Evolutionary conservation across 2,329 filamentous ascomycete genomes (phyloP).

Genomic region (Hysterium pulicare): DNA sequence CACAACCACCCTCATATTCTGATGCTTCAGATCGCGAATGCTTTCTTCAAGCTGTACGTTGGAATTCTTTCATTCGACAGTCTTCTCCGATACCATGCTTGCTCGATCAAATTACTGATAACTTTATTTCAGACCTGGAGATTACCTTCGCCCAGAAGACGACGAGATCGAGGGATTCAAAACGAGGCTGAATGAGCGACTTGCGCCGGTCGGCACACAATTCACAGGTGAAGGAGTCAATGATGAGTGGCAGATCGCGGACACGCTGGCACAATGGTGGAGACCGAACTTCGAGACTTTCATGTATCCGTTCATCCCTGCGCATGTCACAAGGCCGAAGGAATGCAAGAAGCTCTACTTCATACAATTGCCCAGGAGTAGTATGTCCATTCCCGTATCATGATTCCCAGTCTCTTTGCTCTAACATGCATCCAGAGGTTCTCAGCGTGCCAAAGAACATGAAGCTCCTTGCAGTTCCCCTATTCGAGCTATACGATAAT

Average conservation of each 20-base stretch:
- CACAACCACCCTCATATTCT: conserved; percentile 98
- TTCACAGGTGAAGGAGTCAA: conserved; percentile 82
- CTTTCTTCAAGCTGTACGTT: conserved; percentile 88
- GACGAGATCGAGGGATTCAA: conserved; percentile 97
- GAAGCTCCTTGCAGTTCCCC: conserved; percentile 93
- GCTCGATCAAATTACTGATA: too few relatives aligned
- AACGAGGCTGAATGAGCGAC: conserved; percentile 80
- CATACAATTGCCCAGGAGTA: conserved; percentile 87
- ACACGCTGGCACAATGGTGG: conserved; percentile 98
- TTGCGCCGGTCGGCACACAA: conserved; percentile 84
- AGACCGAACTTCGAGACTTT: conserved; percentile 98
- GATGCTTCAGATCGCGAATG: conserved; percentile 99
- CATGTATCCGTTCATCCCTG: conserved; percentile 98
- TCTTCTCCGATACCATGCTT: too few relatives aligned
- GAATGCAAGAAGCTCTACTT: conserved; percentile 99
- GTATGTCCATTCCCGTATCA: conserved; percentile 52
- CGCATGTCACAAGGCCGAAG: conserved; percentile 93
- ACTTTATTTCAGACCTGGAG: conserved; percentile 67
- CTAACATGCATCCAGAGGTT: conserved; percentile 61
- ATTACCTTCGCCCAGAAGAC: conserved; percentile 85
- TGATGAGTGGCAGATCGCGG: conserved; percentile 90
- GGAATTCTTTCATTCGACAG: too few relatives aligned
- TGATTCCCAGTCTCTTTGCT: conserved; percentile 5
- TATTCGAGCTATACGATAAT: conserved; percentile 98
- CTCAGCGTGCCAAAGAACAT: conserved; percentile 98